Evolutionary conservation across 2,329 filamentous ascomycete genomes (phyloP), one percentile per base, ranked within the genome.

Genomic region (Aspergillus sp.): DNA sequence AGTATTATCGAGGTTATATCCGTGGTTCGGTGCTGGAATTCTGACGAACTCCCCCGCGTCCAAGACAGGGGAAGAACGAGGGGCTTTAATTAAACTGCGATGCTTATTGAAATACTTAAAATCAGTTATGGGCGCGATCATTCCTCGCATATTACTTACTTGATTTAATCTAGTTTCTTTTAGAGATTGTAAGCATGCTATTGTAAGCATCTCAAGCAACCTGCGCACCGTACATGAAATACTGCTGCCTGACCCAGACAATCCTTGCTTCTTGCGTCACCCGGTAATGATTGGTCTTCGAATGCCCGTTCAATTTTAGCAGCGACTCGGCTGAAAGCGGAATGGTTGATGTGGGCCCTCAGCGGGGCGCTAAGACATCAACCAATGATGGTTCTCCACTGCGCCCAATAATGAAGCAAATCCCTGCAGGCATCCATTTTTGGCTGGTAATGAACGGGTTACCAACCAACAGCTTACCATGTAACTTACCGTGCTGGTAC

Each of bases 201-300:
- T 45, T 10, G 25, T 36, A 36, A 36, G n/a, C 32, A 50, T 45
- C 19, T 23, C 5, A 45, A 45, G 41, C 12, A 23, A 12, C 25
- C n/a, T 28, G 47, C 28, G n/a, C 47, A 28, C 15, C 25, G 47
- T 50, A 50, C 47, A 50, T 50, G 47, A 50, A 58, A 58, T 58
- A 39, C 28, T 47, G 56, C 55, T 48, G 36, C 55, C 55, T 47
- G 47, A 48, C 32, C 54, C 30, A 6, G n/a, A 38, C 2, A 12
- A 43, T 51, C 59, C 59, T 62, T 60, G 13, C 54, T 19, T 60
- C 7, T 30, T 48, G 39, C 58, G 51, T 39, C 25, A 56, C 48
- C 12, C 19, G 23, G 47, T 17, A 30, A 50, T 50, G 47, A 50
- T 30, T 25, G 47, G 25, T 28, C n/a, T 8, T 28, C 47, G 47